These are phyloP conservation scores for Apiospora phragmitis DNA, from an alignment of 2,329 filamentous ascomycete species.

Conservation along the genomic window DNA sequence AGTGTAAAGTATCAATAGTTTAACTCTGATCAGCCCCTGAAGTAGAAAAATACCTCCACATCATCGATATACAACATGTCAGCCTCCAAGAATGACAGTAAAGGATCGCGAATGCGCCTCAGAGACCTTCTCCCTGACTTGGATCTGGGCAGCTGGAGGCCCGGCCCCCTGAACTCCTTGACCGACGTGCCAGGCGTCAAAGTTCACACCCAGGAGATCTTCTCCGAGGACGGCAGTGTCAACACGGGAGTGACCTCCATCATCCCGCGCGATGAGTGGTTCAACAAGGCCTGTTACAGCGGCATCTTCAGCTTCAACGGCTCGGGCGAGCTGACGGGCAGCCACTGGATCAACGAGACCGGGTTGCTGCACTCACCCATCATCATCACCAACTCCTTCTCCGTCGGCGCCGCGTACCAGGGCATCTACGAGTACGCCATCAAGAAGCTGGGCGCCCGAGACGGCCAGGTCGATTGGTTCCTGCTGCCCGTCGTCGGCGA, in stretches of 20 bases:
- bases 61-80: not conserved
- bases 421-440: slow-evolving; percentile 59
- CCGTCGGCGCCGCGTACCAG: slow-evolving; percentile 58
- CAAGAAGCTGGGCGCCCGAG: slow-evolving; percentile 41
- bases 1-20: not conserved
- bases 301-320: slow-evolving; percentile 65
- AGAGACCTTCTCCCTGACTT: slow-evolving; percentile 46
- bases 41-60: not conserved
- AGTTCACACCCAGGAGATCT: slow-evolving; percentile 46
- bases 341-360: slow-evolving; percentile 62
- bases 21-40: not conserved
- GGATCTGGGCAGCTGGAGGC: slow-evolving; percentile 42
- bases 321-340: slow-evolving; percentile 62
- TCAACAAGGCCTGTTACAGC: slow-evolving; percentile 44
- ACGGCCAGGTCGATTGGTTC: slow-evolving; percentile 51
- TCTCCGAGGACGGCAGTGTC: slow-evolving; percentile 33
- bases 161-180: slow-evolving; percentile 49
- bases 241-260: slow-evolving; percentile 54
- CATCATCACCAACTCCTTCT: slow-evolving; percentile 58
- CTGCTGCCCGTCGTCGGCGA: slow-evolving; percentile 60
- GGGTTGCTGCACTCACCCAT: slow-evolving; percentile 61
- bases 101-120: slow-evolving; percentile 33
- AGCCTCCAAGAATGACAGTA: not conserved
- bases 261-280: slow-evolving; percentile 46
- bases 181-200: slow-evolving; percentile 52